Percentiles rank a stretch among this genome's conserved stretches.
phyloP scores from a whole-genome alignment of 345 rosid species.

The Camelina laxa region DNA sequence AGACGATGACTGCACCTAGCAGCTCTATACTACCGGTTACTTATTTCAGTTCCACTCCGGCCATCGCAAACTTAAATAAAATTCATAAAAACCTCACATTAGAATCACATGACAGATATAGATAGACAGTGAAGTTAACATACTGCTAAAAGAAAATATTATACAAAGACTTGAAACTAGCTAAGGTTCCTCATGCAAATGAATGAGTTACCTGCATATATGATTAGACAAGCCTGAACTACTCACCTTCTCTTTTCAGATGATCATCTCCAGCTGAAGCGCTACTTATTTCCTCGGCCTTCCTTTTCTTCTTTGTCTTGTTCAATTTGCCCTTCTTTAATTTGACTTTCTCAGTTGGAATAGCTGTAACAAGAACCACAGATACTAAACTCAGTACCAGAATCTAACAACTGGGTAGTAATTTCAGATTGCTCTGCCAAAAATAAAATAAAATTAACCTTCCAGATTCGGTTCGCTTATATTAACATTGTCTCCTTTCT shows the following conservation, averaged over 20 bases:
- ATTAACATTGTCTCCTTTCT: conserved; percentile 1
- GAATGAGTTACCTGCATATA: background rate
- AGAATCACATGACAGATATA: background rate
- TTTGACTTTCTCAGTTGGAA: conserved; percentile 24
- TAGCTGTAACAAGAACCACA: conserved; percentile 29
- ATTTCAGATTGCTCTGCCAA: background rate
- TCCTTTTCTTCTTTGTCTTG: conserved; percentile 37
- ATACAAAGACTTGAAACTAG: background rate
- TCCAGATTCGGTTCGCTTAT: background rate
- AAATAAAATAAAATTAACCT: background rate
- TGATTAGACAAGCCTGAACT: conserved; percentile 2
- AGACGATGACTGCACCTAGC: background rate
- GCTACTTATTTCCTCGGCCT: conserved; percentile 31
- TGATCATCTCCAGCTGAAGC: conserved; percentile 24
- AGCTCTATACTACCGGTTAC: conserved; percentile 31
- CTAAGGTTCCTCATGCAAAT: background rate
- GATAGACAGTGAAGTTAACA: background rate
- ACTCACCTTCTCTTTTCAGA: conserved; percentile 26
- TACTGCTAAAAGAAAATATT: background rate
- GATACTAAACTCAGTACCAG: conserved; percentile 25
- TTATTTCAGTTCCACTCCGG: conserved; percentile 16
- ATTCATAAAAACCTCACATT: background rate
- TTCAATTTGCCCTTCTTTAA: conserved; percentile 34
- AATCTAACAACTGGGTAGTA: background rate
- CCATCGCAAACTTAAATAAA: background rate